These are phyloP conservation scores for Hypoxylon rubiginosum DNA, from an alignment of 2,329 filamentous ascomycete genomes.

Conservation along the genomic window DNA sequence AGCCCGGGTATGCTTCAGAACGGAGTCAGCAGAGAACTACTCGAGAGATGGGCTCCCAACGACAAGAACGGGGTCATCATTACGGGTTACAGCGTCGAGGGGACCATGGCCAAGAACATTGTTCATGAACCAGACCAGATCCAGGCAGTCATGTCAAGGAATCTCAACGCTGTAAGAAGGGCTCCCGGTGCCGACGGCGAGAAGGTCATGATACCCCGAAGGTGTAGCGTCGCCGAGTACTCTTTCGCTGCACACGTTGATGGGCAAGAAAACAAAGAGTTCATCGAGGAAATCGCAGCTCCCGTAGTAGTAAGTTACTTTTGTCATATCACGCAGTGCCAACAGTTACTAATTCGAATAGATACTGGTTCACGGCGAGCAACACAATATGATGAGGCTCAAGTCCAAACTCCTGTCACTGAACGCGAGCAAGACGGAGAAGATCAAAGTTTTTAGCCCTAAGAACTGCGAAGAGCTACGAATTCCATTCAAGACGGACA, in stretches of 20 bases:
- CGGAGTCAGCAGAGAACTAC: constrained; percentile 89
- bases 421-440: constrained; percentile 82
- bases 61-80: constrained; percentile 98
- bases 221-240: constrained; percentile 94
- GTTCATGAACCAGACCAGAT: constrained; percentile 96
- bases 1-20: constrained; percentile 99
- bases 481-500: constrained; percentile 96
- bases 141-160: constrained; percentile 89
- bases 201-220: constrained; percentile 89
- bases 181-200: constrained; percentile 79
- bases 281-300: constrained; percentile 93
- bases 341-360: constrained; percentile 53
- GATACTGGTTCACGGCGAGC: constrained; percentile 97
- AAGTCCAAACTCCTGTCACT: constrained; percentile 96
- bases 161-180: constrained; percentile 72
- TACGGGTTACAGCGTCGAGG: constrained; percentile 97
- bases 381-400: constrained; percentile 97
- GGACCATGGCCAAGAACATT: constrained; percentile 97
- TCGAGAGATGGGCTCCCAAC: constrained; percentile 96
- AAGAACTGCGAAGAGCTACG: constrained; percentile 95
- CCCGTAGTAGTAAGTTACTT: constrained; percentile 84
- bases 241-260: constrained; percentile 98
- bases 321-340: background rate
- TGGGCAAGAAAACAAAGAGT: constrained; percentile 93
- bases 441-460: constrained; percentile 93